These are phyloP conservation scores for Purpureocillium takamizusanense DNA, from an alignment of 2,329 filamentous ascomycete species.

Conservation along the genomic window DNA sequence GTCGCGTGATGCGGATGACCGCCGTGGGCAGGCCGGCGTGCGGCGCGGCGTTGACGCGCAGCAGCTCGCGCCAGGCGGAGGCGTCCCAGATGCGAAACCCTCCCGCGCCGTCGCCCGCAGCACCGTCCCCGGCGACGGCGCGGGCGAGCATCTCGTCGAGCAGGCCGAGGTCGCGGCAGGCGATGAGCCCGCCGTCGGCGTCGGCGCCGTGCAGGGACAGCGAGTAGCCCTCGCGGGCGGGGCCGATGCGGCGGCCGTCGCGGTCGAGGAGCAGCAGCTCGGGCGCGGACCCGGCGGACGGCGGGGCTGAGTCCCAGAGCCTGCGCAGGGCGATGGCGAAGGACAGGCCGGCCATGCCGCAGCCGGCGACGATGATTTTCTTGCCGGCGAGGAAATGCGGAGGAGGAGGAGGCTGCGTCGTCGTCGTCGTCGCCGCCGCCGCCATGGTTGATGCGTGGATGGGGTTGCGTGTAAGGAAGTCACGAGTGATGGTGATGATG, in stretches of 20 bases:
- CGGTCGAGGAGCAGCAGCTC: slow-evolving; percentile 26
- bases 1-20: background rate
- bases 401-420: no score
- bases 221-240: slow-evolving; percentile 21
- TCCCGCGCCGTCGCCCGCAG: no score
- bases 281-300: slow-evolving; percentile 10
- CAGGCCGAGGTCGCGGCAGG: slow-evolving; percentile 23
- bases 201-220: slow-evolving; percentile 21
- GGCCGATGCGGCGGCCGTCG: slow-evolving; percentile 15
- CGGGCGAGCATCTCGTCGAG: slow-evolving; percentile 17
- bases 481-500: no score
- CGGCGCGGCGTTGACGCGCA: background rate
- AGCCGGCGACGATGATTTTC: slow-evolving; percentile 27
- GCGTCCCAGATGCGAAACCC: background rate
- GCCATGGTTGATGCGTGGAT: background rate
- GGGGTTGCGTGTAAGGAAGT: no score
- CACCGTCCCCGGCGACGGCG: slow-evolving; percentile 7
- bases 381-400: slow-evolving; percentile 20
- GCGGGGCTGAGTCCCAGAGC: slow-evolving; percentile 17
- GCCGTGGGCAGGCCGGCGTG: background rate
- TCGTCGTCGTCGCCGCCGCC: no score
- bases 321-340: slow-evolving; percentile 26
- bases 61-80: background rate
- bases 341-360: slow-evolving; percentile 28
- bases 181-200: slow-evolving; percentile 18